Conservation (phyloP, 495 filamentous ascomycete genomes). For the Parathielavia hyrcaniae region DNA sequence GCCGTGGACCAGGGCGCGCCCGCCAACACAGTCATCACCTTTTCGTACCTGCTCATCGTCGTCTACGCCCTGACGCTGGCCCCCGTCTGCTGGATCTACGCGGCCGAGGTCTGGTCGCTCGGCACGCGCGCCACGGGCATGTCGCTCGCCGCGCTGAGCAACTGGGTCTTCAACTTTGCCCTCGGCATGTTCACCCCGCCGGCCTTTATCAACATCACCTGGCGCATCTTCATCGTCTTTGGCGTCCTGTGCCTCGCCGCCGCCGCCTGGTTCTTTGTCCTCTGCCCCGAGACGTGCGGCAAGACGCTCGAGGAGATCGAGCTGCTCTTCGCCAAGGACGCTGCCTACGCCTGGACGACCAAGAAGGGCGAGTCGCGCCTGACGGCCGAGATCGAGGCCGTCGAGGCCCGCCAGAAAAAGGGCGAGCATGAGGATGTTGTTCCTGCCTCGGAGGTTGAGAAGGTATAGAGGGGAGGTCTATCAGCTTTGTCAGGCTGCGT, state of each 20-base stretch:
- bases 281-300: conserved; percentile 65
- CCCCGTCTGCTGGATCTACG: conserved; percentile 68
- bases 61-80: conserved; percentile 66
- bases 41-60: conserved; percentile 65
- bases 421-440: conserved; percentile 4
- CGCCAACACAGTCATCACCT: conserved; percentile 64
- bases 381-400: conserved; percentile 40
- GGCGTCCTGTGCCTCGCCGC: conserved; percentile 61
- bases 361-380: conserved; percentile 48
- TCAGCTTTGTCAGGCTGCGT: too few species aligned
- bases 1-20: conserved; percentile 49
- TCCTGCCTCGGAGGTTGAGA: not conserved
- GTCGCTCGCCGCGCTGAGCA: conserved; percentile 58
- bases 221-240: conserved; percentile 70
- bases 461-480: not conserved
- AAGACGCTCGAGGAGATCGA: conserved; percentile 69
- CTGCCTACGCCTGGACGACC: conserved; percentile 53
- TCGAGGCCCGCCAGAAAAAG: conserved; percentile 26
- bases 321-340: conserved; percentile 52
- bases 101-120: conserved; percentile 68
- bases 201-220: conserved; percentile 64
- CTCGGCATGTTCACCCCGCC: conserved; percentile 65
- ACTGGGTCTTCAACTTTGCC: conserved; percentile 76
- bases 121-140: conserved; percentile 69
- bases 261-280: conserved; percentile 58